These are phyloP conservation scores for Exophiala bonariae DNA, from an alignment of 2,329 filamentous ascomycete genomes.

Conservation along the genomic window DNA sequence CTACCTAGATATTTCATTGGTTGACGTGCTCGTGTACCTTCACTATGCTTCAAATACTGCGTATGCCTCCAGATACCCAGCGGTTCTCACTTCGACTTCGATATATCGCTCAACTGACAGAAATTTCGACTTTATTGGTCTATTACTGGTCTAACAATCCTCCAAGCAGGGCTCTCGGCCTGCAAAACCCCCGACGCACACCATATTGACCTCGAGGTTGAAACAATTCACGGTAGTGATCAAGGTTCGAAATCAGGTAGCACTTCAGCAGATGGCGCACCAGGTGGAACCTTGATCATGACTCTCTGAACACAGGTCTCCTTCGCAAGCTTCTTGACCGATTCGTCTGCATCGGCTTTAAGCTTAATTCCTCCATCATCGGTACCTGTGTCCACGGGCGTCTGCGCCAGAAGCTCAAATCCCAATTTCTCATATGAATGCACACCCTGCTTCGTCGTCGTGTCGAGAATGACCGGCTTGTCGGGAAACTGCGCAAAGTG, in stretches of 20 bases:
- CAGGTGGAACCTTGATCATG: slow-evolving; percentile 12
- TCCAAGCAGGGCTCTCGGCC: too few species aligned
- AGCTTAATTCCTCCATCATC: slow-evolving; percentile 16
- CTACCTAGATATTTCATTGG: too few species aligned
- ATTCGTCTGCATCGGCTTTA: slow-evolving; percentile 7
- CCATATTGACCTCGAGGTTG: too few species aligned
- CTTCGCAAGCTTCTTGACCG: slow-evolving; percentile 7
- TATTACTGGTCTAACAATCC: too few species aligned
- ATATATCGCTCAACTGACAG: too few species aligned
- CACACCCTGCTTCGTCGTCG: slow-evolving; percentile 13
- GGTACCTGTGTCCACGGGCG: slow-evolving; percentile 14
- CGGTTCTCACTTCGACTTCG: too few species aligned
- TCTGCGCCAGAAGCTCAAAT: slow-evolving; percentile 14
- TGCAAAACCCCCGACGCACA: too few species aligned
- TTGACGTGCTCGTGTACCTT: too few species aligned
- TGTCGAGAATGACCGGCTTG: slow-evolving; percentile 18
- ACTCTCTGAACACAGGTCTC: slow-evolving; percentile 19
- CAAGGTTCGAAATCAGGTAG: background rate
- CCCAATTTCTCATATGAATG: slow-evolving; percentile 15
- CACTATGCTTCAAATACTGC: too few species aligned
- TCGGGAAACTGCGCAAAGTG: slow-evolving; percentile 18
- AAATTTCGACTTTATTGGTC: too few species aligned
- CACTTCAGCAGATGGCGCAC: slow-evolving; percentile 6
- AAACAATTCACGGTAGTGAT: background rate
- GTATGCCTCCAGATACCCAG: too few species aligned